Evolutionary conservation across 257 asterid species (phyloP).

Genomic region (Coffea canephora): DNA sequence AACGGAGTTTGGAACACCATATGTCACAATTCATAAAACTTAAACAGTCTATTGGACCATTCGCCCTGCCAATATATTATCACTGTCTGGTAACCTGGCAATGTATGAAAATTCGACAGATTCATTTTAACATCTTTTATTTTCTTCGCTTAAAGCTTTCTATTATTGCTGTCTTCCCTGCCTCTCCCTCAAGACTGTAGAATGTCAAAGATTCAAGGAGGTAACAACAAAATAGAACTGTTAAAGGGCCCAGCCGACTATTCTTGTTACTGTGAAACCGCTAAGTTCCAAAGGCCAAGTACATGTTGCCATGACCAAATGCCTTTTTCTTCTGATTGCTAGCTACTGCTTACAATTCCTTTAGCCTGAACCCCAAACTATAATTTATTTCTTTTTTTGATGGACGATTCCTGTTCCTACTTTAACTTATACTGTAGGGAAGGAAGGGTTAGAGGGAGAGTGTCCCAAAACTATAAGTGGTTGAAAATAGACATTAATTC

Average conservation of each 20-base stretch:
- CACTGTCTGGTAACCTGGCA: background rate
- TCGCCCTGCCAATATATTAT: background rate
- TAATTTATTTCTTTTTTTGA: no score
- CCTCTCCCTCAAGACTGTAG: constrained; percentile 2
- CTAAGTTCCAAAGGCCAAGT: constrained; percentile 3
- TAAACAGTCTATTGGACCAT: constrained; percentile 12
- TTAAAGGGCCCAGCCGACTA: constrained; percentile 15
- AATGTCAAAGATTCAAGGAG: constrained; percentile 22
- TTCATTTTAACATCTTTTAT: background rate
- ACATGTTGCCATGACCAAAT: constrained; percentile 9
- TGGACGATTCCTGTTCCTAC: no score
- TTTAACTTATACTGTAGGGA: no score
- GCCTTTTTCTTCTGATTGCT: background rate
- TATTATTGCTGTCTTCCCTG: background rate
- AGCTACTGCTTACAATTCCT: constrained; percentile 7
- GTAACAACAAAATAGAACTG: constrained; percentile 24
- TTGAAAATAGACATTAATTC: background rate
- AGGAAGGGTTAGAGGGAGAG: no score
- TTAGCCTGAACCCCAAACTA: background rate
- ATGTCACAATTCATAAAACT: constrained; percentile 2
- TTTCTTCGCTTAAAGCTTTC: background rate
- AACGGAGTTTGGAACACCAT: background rate
- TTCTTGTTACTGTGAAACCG: constrained; percentile 10
- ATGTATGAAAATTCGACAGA: background rate
- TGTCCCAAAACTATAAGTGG: background rate